These are phyloP conservation scores for Phytophthora podocarpi DNA, from an alignment of 352 stramenopile species.

Conservation along the genomic window DNA sequence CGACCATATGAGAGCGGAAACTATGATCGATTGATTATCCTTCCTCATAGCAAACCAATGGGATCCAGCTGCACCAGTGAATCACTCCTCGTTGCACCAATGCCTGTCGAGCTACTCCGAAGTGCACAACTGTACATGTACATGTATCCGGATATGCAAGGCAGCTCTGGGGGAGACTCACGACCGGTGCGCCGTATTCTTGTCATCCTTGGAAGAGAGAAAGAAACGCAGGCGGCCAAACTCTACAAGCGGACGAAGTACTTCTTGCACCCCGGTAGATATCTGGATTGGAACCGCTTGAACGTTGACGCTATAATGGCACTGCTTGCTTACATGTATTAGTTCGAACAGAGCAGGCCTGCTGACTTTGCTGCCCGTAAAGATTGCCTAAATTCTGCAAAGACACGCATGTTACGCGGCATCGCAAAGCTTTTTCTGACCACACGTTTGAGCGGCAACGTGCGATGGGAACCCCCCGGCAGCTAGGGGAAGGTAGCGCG, in stretches of 20 bases:
- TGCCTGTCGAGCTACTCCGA: not conserved
- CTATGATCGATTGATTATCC: conserved; percentile 2
- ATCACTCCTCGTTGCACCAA: conserved; percentile 1
- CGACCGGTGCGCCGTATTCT: no score
- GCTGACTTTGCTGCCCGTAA: conserved; percentile 2
- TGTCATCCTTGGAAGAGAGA: no score
- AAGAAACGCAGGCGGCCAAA: conserved; percentile 22
- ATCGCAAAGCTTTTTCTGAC: conserved; percentile 22
- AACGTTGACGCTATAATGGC: not conserved
- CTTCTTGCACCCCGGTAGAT: not conserved
- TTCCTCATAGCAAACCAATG: no score
- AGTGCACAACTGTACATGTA: conserved; percentile 10
- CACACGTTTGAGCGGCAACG: conserved; percentile 9
- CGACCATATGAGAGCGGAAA: conserved; percentile 20
- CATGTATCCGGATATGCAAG: no score
- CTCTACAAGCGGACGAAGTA: conserved; percentile 13
- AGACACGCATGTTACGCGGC: conserved; percentile 18
- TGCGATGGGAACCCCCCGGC: conserved; percentile 8
- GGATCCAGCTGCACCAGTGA: not conserved
- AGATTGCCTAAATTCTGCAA: conserved; percentile 12
- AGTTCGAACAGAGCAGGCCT: not conserved
- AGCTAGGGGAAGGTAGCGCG: not conserved
- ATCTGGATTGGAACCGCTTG: conserved; percentile 5
- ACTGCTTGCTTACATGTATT: no score
- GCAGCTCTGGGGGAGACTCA: no score